Conservation (phyloP, 352 stramenopile genomes). For the Pythium oligandrum region DNA sequence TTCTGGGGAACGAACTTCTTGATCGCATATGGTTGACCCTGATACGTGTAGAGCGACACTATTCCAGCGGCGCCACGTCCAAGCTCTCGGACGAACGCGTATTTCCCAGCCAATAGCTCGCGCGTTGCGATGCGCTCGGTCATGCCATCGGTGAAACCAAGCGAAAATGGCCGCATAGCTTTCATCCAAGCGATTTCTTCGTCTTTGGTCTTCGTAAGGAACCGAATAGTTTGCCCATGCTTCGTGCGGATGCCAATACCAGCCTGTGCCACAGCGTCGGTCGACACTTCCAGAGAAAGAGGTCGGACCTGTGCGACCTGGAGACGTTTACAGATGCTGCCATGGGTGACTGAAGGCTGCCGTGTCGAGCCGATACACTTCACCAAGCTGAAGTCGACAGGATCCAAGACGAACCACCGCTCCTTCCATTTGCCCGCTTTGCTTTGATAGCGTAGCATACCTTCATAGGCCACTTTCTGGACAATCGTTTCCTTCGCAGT, state of each 20-base stretch:
- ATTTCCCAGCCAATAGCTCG: conserved; percentile 60
- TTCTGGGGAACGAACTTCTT: conserved; percentile 70
- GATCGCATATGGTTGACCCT: conserved; percentile 58
- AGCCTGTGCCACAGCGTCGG: background rate
- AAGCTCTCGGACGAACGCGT: conserved; percentile 65
- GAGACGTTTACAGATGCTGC: conserved; percentile 20
- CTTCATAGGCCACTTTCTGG: conserved; percentile 31
- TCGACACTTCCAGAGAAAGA: background rate
- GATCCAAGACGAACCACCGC: conserved; percentile 66
- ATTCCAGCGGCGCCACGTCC: conserved; percentile 62
- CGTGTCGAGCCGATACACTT: conserved; percentile 38
- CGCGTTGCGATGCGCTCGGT: conserved; percentile 43
- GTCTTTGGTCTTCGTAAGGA: conserved; percentile 34
- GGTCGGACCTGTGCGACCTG: conserved; percentile 3
- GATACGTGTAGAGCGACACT: conserved; percentile 68
- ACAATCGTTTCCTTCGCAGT: background rate
- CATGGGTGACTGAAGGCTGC: conserved; percentile 22
- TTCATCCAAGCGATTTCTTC: conserved; percentile 44
- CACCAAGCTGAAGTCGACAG: conserved; percentile 27
- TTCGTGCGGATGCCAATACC: conserved; percentile 33
- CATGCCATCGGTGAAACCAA: conserved; percentile 46
- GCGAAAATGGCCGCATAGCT: conserved; percentile 31
- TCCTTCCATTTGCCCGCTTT: conserved; percentile 51
- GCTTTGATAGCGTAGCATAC: conserved; percentile 43
- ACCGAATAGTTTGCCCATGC: conserved; percentile 24